A percentile compares a stretch with the other conserved stretches of the same genome.
Evolutionary conservation across 2,329 filamentous ascomycete genomes (phyloP).

Genomic region (Trichoderma koningii): DNA sequence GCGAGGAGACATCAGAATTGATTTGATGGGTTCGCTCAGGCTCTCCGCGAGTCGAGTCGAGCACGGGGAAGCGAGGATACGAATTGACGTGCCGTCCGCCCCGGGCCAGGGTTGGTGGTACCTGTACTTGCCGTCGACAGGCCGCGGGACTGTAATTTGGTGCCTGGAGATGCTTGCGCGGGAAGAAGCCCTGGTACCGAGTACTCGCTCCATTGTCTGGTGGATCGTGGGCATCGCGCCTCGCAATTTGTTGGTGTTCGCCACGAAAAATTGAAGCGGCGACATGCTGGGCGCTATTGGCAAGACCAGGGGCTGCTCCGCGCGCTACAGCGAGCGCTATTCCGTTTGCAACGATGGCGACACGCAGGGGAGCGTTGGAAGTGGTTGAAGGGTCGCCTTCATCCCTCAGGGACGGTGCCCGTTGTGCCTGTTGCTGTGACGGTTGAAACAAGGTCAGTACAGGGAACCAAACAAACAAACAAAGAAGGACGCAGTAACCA

Average conservation of each 20-base stretch:
- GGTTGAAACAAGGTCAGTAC: not conserved
- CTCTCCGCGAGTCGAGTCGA: not conserved
- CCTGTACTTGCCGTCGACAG: not conserved
- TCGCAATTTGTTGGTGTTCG: slow-evolving; percentile 26
- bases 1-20: no score
- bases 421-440: no score
- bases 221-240: slow-evolving; percentile 27
- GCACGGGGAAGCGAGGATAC: slow-evolving; percentile 24
- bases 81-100: slow-evolving; percentile 11
- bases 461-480: not conserved
- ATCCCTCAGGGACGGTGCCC: not conserved
- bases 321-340: slow-evolving; percentile 24
- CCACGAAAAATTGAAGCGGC: slow-evolving; percentile 6
- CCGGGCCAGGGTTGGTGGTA: not conserved
- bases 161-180: no score
- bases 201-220: not conserved
- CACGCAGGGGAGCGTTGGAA: slow-evolving; percentile 14
- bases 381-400: not conserved
- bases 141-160: no score
- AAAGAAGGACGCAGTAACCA: not conserved
- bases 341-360: slow-evolving; percentile 20
- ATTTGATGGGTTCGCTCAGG: not conserved
- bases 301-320: slow-evolving; percentile 10
- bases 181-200: no score
- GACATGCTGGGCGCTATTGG: slow-evolving; percentile 25